A percentile compares a stretch with the other conserved stretches of the same genome.
Conservation (phyloP, 495 filamentous ascomycete genomes). For the Tuber umbilicatum region DNA sequence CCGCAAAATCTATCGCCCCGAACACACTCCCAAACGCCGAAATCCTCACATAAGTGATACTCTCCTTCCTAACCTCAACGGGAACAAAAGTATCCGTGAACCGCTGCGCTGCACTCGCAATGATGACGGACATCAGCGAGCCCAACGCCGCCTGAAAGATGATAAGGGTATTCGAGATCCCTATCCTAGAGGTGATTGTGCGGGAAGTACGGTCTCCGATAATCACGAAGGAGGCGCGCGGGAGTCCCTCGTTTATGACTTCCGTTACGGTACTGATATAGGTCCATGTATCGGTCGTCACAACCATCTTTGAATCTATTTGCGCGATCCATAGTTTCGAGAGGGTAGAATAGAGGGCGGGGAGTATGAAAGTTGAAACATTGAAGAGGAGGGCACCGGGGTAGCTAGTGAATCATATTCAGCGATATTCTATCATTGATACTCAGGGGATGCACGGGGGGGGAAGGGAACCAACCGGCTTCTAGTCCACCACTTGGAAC, state of each 20-base stretch:
- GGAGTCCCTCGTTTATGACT: constrained; percentile 69
- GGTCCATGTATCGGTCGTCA: constrained; percentile 60
- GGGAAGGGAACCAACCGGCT: constrained; percentile 20
- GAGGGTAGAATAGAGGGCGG: constrained; percentile 63
- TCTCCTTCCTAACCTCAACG: constrained; percentile 49
- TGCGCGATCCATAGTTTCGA: constrained; percentile 69
- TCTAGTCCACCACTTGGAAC: constrained; percentile 24
- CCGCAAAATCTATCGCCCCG: constrained; percentile 58
- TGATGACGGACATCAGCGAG: constrained; percentile 56
- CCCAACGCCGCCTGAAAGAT: constrained; percentile 55
- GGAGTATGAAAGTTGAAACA: constrained; percentile 57
- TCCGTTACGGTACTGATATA: constrained; percentile 60
- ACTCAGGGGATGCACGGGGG: not conserved
- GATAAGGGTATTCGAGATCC: constrained; percentile 60
- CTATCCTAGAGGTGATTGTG: constrained; percentile 49
- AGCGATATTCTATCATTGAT: not conserved
- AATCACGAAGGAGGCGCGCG: constrained; percentile 60
- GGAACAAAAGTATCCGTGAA: constrained; percentile 63
- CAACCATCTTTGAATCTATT: constrained; percentile 60
- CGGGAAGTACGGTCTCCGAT: constrained; percentile 62
- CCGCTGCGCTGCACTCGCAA: constrained; percentile 50
- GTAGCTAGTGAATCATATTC: constrained; percentile 44
- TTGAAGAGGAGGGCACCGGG: constrained; percentile 59
- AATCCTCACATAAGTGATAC: constrained; percentile 61
- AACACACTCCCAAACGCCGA: constrained; percentile 56